Evolutionary conservation across 139 green algal species (phyloP).

Genomic region (Auxenochlorella protothecoides): DNA sequence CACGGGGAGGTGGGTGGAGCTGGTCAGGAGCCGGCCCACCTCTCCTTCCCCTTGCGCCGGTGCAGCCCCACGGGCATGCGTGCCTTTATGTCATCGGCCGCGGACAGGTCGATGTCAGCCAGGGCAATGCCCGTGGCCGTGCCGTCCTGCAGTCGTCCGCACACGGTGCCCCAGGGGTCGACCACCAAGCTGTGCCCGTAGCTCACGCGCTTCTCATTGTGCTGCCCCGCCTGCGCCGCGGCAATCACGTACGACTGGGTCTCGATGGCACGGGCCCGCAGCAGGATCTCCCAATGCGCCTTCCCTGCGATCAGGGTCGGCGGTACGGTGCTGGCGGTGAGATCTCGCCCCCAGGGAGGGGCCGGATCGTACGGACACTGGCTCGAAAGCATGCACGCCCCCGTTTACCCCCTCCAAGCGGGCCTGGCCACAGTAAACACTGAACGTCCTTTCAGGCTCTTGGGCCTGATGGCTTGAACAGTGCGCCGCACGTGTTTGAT

Average conservation of each 20-base stretch:
- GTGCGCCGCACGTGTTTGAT: too few species aligned
- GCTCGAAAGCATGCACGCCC: too few species aligned
- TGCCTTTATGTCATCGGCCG: slow-evolving; percentile 4
- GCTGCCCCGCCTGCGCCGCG: slow-evolving; percentile 77
- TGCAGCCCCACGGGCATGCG: slow-evolving; percentile 29
- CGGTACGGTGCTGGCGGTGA: too few species aligned
- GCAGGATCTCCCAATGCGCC: slow-evolving; percentile 92
- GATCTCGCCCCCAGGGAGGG: too few species aligned
- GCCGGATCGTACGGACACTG: too few species aligned
- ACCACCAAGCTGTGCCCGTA: slow-evolving; percentile 86
- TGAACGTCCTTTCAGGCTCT: too few species aligned
- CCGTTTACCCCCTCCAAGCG: too few species aligned
- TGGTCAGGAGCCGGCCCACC: too few species aligned
- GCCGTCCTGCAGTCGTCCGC: slow-evolving; percentile 61
- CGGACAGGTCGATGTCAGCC: slow-evolving; percentile 52
- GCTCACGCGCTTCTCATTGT: slow-evolving; percentile 82
- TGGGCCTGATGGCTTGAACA: too few species aligned
- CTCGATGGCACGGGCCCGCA: slow-evolving; percentile 89
- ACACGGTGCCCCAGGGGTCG: slow-evolving; percentile 83
- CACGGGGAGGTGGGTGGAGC: too few species aligned
- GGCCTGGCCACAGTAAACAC: too few species aligned
- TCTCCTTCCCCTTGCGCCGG: not conserved
- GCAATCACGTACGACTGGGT: slow-evolving; percentile 86
- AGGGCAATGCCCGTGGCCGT: slow-evolving; percentile 60
- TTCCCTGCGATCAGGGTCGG: slow-evolving; percentile 30